A percentile compares a stretch with the other conserved stretches of the same genome.
Evolutionary conservation across 371 early-diverging fungal genomes (phyloP).

Genomic region (Saksenaea oblongispora): DNA sequence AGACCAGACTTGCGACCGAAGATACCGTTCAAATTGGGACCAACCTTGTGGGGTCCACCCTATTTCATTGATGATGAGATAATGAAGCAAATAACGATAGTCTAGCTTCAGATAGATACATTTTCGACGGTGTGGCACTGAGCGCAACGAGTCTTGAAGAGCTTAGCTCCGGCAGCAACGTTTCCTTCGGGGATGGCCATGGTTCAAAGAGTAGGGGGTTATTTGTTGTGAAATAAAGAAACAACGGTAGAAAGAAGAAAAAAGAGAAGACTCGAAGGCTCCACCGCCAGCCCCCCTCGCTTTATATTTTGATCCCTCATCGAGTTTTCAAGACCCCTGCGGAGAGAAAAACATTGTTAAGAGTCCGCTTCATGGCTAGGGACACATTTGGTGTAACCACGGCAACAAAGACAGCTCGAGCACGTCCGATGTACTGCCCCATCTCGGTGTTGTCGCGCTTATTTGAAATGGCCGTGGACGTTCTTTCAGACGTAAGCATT

Average conservation of each 20-base stretch:
- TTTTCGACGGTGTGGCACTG: constrained; percentile 96
- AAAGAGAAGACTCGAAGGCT: not conserved
- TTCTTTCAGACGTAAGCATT: too few species aligned
- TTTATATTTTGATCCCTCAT: not conserved
- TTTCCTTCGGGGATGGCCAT: constrained; percentile 31
- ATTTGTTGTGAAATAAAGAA: constrained; percentile 9
- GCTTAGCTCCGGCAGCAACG: constrained; percentile 84
- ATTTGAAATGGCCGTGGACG: too few species aligned
- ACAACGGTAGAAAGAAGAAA: not conserved
- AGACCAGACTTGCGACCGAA: constrained; percentile 89
- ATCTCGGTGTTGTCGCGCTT: too few species aligned
- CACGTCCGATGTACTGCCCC: too few species aligned
- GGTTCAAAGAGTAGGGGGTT: constrained; percentile 1
- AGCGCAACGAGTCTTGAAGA: constrained; percentile 98
- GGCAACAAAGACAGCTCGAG: too few species aligned
- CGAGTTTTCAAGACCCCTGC: not conserved
- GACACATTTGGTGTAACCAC: not conserved
- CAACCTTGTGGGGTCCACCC: constrained; percentile 91
- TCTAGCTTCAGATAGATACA: constrained; percentile 40
- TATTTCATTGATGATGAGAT: constrained; percentile 16
- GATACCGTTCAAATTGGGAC: constrained; percentile 94
- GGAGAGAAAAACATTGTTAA: not conserved
- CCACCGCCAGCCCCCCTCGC: not conserved
- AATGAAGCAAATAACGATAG: constrained; percentile 4
- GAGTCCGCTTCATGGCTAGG: not conserved